Evolutionary conservation across 106 monocot species (phyloP).

Genomic region (Allium cepa): DNA sequence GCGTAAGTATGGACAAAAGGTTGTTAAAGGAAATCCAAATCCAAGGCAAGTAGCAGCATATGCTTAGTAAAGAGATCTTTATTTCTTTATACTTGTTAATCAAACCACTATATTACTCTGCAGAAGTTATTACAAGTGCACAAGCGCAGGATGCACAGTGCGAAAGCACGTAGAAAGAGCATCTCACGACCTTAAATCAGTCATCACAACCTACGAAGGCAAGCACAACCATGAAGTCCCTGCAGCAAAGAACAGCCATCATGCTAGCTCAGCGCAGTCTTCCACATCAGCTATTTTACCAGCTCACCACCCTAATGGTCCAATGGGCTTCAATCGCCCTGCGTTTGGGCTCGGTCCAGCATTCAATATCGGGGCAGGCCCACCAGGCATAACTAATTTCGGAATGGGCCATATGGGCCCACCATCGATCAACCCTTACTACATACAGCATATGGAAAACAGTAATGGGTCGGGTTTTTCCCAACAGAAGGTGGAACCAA

Average conservation of each 20-base stretch:
- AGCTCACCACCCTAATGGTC: slow-evolving; percentile 11
- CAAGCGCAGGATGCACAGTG: slow-evolving; percentile 60
- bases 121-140: slow-evolving; percentile 98
- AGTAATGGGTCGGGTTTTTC: slow-evolving; percentile 17
- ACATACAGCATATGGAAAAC: slow-evolving; percentile 2
- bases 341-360: slow-evolving; percentile 5
- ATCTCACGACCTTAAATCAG: slow-evolving; percentile 85
- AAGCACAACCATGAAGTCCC: slow-evolving; percentile 95
- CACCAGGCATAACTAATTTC: slow-evolving; percentile 22
- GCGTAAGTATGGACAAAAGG: slow-evolving; percentile 99
- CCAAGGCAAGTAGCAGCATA: slow-evolving; percentile 46
- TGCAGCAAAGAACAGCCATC: slow-evolving; percentile 53
- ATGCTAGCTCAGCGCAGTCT: slow-evolving; percentile 14
- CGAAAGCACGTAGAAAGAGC: slow-evolving; percentile 94
- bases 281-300: slow-evolving; percentile 1
- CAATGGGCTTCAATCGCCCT: slow-evolving; percentile 20
- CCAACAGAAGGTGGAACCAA: slow-evolving; percentile 45
- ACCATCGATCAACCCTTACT: slow-evolving; percentile 15
- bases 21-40: slow-evolving; percentile 95
- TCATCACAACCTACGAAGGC: slow-evolving; percentile 88
- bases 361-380: slow-evolving; percentile 42
- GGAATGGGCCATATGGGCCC: slow-evolving; percentile 17
- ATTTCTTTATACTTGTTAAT: background rate
- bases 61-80: background rate
- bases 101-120: background rate